Evolutionary conservation across 306 rosid genomes (phyloP), one percentile per base, ranked within the genome.

Genomic region (Acacia acuminata): DNA sequence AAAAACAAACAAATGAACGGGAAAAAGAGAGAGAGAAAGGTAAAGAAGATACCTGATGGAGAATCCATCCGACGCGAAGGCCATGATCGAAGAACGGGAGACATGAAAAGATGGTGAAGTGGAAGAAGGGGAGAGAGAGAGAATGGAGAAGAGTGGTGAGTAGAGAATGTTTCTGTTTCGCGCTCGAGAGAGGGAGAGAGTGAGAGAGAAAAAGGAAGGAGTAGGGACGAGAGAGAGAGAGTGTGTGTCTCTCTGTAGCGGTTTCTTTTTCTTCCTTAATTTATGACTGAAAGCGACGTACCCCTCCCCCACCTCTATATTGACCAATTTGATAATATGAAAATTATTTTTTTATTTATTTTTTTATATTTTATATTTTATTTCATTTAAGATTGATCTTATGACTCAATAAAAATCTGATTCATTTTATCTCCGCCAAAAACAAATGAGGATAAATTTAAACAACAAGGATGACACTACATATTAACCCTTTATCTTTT

Each of bases 241-340:
- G 51, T 16, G 76, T 19, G 76, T 19, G 85, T 16, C 20, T 75
- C 58, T 60, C 73, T 55, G 87, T 80, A 67, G 85, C 84, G 76
- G 78, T 88, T 86, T 86, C 87, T 83, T 89, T 89, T 81, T 38
- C 89, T 89, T 85, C 87, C 88, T 83, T 86, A 86, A 91, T 95
- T 95, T 95, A 95, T 92, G 93, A 95, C 84, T 82, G 98, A 95
- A 84, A 93, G 87, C 77, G 98, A 93, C 16, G 15, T 10, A 10
- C 66, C 32, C 66, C 19, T 47, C 19, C 17, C 17, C 17, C 5
- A 12, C 19, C 53, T 47, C 17, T 3, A 12, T 47, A 3, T 47
- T 2, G 4, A 47, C 51, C 17, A 47, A 47, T 47, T 47, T 47
- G 51, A 47, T 47, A 3, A 47, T 47, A 14, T 47, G 17, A 13